These are phyloP conservation scores for Teratosphaeria epicoccoides DNA, from an alignment of 2,329 filamentous ascomycete genomes.

Conservation along the genomic window DNA sequence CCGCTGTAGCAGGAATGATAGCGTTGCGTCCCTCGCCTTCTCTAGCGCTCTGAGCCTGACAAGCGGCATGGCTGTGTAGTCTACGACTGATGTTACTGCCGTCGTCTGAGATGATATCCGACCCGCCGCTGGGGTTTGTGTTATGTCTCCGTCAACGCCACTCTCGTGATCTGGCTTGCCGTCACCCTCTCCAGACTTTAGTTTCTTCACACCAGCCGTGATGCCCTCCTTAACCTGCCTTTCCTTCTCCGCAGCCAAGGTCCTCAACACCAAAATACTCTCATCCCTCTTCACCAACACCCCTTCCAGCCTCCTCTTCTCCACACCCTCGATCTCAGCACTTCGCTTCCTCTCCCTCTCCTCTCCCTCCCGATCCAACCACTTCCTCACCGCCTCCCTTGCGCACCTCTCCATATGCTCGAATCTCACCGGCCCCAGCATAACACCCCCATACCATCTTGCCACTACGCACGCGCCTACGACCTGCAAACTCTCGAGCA, in stretches of 20 bases:
- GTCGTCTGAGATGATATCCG: not conserved
- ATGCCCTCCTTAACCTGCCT: slow-evolving; percentile 22
- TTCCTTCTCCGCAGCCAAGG: slow-evolving; percentile 37
- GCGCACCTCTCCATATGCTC: slow-evolving; percentile 42
- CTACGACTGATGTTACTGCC: slow-evolving; percentile 13
- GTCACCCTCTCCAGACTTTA: slow-evolving; percentile 3
- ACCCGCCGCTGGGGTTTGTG: not conserved
- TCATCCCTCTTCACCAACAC: slow-evolving; percentile 37
- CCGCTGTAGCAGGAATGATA: slow-evolving; percentile 42
- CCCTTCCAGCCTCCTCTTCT: slow-evolving; percentile 28
- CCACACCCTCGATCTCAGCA: slow-evolving; percentile 23
- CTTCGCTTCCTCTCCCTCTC: slow-evolving; percentile 23
- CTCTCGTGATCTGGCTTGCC: not conserved
- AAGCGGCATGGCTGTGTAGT: slow-evolving; percentile 34
- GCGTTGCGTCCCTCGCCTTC: slow-evolving; percentile 43
- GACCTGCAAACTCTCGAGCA: slow-evolving; percentile 35
- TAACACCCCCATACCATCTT: slow-evolving; percentile 44
- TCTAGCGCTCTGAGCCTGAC: slow-evolving; percentile 33
- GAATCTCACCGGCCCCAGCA: slow-evolving; percentile 44
- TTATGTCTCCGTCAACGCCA: not conserved
- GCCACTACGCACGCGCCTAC: slow-evolving; percentile 42
- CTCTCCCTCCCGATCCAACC: slow-evolving; percentile 24
- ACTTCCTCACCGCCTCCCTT: slow-evolving; percentile 37
- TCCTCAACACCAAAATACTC: slow-evolving; percentile 38
- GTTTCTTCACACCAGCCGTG: slow-evolving; percentile 7